Base-by-base conservation (phyloP, 1,284 basidiomycete species). In the Fomitopsis pinicola region DNA sequence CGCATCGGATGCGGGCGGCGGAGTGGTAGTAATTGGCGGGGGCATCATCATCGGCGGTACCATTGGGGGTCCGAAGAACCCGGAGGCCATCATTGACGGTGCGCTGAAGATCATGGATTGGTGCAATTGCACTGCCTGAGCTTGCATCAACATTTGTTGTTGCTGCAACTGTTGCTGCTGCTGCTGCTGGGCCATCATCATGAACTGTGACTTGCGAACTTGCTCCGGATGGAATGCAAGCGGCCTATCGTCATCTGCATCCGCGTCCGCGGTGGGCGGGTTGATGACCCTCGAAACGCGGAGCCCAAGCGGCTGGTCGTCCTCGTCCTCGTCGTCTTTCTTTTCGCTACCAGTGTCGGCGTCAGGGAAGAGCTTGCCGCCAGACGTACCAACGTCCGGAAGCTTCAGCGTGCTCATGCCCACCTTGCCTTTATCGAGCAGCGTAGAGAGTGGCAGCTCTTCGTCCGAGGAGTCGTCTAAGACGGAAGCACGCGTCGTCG, bases 191-290 rank as follows among this genome's bases (percentile, higher is more conserved):
- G 87, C 75, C 78, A 89, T 82, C 63, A 86, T 81, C 48, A 50
- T 50, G 69, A 84, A 86, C 68, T 90, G 88, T n/a, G 87, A 86
- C 63, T 82, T 82, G 58, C 88, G 86, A 65, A 90, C 84, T 66
- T 91, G 89, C 63, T 90, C 87, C 15, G 90, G 89, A 70, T 89
- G 89, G 62, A 89, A 76, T 7, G 81, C 90, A n/a, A 92, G 78
- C 7, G 83, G 83, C 55, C 70, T 72, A 63, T 83, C 77, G 62
- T 83, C 83, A 0, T 83, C 78, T 53, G 75, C 73, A 12, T 69
- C 71, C 35, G 58, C 57, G 17, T 30, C 42, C 9, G 54, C 33
- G 19, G 53, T 42, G 26, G 62, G 45, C 12, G 59, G 53, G 19
- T 44, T 54, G 12, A 58, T 42, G 1, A 38, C 55, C 54, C 60